Base-by-base conservation (phyloP, 148 eudicot genomes). In the Camellia granthamiana region DNA sequence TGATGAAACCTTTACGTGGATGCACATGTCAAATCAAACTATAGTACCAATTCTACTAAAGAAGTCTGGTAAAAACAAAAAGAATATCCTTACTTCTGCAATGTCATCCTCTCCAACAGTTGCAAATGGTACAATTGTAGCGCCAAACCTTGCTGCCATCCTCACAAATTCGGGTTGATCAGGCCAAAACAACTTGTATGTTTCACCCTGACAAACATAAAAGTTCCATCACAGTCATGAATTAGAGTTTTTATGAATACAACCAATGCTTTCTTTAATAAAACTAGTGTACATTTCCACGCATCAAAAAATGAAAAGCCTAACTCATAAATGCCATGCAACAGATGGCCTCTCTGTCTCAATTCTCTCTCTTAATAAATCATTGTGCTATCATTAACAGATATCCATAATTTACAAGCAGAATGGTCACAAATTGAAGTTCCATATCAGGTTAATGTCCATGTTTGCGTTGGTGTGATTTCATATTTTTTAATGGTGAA, bases 71-170 rank as follows among this genome's bases (percentile, higher is more conserved):
- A 11, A 78, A 70, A 78, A 75, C 13, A 8, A 42, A 55, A 79
- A 77, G 12, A 58, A n/a, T 13, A 4, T 21, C 68, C 85, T 80
- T 88, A 94, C 99, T 90, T 93, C 89, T 55, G 83, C 87, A 21
- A 96, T 5, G 78, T 96, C 99, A 83, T 96, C 99, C 84, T 94
- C 97, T 79, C 99, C 99, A 76, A 96, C 84, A 80, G 78, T 94
- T 78, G 94, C 98, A 84, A 96, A 96, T 63, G 99, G 99, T 68
- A 96, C 94, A 78, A 96, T 96, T 14, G 97, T 96, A 41, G 98
- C 97, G 59, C 93, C 98, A 86, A 96, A 93, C 79, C 81, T 89
- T 63, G 98, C 98, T 67, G 99, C 98, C 99, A 96, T 96, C 75
- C 99, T 90, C 49, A 96, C 98, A 83, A 96, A 92, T 82, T 96